Evolutionary conservation across 306 rosid species (phyloP).

Genomic region (Quercus suber): DNA sequence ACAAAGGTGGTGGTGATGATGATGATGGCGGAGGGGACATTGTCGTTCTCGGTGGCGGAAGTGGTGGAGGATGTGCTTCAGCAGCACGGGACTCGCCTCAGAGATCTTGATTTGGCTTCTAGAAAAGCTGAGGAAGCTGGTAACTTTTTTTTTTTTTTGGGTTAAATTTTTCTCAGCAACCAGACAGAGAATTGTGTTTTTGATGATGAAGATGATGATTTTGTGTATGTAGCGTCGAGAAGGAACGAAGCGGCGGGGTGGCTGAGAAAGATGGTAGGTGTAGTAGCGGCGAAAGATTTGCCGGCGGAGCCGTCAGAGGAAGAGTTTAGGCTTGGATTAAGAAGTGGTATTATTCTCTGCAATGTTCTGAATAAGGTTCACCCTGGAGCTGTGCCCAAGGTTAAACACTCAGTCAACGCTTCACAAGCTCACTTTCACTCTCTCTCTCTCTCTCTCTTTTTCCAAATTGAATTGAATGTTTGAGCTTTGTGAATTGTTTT

Average conservation of each 20-base stretch:
- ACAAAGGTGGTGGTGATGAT: not conserved
- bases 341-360: conserved; percentile 93
- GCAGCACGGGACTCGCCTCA: conserved; percentile 64
- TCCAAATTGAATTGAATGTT: not conserved
- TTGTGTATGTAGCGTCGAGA: conserved; percentile 61
- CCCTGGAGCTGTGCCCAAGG: conserved; percentile 85
- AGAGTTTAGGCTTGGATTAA: conserved; percentile 90
- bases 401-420: conserved; percentile 3
- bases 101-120: conserved; percentile 77
- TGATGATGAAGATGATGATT: not conserved
- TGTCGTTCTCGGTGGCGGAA: conserved; percentile 77
- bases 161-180: not conserved
- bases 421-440: not conserved
- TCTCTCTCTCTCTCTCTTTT: not conserved
- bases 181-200: too few species aligned
- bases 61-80: conserved; percentile 90
- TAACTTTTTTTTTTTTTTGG: conserved; percentile 15
- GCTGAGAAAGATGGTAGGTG: conserved; percentile 92
- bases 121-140: conserved; percentile 91
- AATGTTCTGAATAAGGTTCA: conserved; percentile 82
- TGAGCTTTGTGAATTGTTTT: not conserved
- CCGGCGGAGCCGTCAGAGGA: conserved; percentile 98
- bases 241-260: conserved; percentile 95
- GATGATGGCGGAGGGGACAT: conserved; percentile 43
- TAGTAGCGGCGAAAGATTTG: conserved; percentile 91